These are phyloP conservation scores for Kernera saxatilis DNA, from an alignment of 345 rosid genomes.

Conservation along the genomic window DNA sequence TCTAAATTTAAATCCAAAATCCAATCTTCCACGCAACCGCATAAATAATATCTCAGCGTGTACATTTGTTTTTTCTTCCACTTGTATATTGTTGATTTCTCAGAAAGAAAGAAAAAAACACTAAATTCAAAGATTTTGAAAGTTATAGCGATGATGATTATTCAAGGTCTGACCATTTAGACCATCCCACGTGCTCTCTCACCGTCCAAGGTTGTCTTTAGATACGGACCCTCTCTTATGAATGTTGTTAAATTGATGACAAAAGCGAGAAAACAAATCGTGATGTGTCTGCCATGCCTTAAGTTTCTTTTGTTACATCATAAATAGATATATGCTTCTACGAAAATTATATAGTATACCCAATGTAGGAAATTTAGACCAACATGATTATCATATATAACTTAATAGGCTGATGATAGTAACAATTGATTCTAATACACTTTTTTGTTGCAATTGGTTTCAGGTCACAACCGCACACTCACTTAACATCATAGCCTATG, in stretches of 20 bases:
- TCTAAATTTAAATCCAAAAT: background rate
- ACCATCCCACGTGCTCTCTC: conserved; percentile 21
- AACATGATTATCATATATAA: background rate
- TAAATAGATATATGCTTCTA: background rate
- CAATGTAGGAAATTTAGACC: background rate
- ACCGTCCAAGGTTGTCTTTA: conserved; percentile 13
- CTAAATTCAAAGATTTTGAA: background rate
- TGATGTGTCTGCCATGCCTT: background rate
- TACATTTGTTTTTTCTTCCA: background rate
- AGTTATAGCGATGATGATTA: background rate
- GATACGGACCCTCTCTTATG: background rate
- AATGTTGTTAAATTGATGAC: background rate
- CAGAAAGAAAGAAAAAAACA: background rate
- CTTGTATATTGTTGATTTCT: background rate
- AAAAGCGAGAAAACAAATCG: background rate
- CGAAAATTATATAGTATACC: background rate
- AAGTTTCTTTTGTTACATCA: background rate
- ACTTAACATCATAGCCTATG: conserved; percentile 43
- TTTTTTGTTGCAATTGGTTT: background rate
- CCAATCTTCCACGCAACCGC: background rate
- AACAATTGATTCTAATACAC: background rate
- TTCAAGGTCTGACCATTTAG: background rate
- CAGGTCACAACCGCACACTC: conserved; percentile 83
- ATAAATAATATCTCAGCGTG: background rate
- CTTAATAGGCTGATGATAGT: background rate